phyloP scores from a whole-genome alignment of 2,329 filamentous ascomycete species.

The Zasmidium angulare region DNA sequence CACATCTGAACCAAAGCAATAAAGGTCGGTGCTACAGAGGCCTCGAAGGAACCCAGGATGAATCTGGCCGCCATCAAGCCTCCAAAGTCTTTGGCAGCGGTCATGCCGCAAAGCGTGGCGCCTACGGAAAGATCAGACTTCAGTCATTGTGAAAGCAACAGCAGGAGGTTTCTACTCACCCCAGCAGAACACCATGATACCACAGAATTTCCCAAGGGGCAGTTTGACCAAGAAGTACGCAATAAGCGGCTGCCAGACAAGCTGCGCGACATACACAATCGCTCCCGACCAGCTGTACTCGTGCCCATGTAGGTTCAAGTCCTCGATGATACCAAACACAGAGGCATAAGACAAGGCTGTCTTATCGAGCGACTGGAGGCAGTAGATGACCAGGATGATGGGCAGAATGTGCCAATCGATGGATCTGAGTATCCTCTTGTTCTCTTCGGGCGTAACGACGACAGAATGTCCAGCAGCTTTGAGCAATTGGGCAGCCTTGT shows the following conservation, averaged over 20 bases:
- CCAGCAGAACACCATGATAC: slow-evolving; percentile 53
- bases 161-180: slow-evolving; percentile 33
- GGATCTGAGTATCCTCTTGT: slow-evolving; percentile 51
- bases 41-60: slow-evolving; percentile 60
- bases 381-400: slow-evolving; percentile 61
- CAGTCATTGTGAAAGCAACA: neutral
- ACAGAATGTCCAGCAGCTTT: slow-evolving; percentile 47
- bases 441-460: slow-evolving; percentile 53
- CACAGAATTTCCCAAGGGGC: slow-evolving; percentile 61
- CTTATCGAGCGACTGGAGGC: slow-evolving; percentile 64
- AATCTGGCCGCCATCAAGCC: slow-evolving; percentile 54
- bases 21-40: slow-evolving; percentile 32
- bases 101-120: slow-evolving; percentile 52
- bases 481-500: slow-evolving; percentile 53
- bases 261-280: slow-evolving; percentile 56
- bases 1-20: slow-evolving; percentile 31
- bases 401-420: slow-evolving; percentile 55
- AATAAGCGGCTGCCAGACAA: slow-evolving; percentile 54
- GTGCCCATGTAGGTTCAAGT: slow-evolving; percentile 58
- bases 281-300: slow-evolving; percentile 52
- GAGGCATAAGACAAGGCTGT: slow-evolving; percentile 61
- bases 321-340: slow-evolving; percentile 62
- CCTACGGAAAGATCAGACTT: neutral
- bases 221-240: slow-evolving; percentile 60
- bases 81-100: slow-evolving; percentile 52